These are phyloP conservation scores for Hypoxylon intermedium DNA, from an alignment of 495 filamentous ascomycete species.

Conservation along the genomic window DNA sequence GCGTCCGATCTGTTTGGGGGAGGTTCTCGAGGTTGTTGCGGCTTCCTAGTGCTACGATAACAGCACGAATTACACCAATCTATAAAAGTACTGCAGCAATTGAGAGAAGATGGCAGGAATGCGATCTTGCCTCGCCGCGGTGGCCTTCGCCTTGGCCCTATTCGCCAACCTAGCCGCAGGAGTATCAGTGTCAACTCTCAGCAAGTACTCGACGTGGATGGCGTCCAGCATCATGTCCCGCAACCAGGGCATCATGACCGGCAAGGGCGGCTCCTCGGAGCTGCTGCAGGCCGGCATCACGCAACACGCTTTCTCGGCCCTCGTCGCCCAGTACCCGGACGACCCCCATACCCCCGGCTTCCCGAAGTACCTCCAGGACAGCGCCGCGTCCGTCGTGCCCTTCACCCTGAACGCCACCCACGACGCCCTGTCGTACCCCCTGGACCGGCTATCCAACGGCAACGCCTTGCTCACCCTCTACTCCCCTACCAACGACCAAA, in stretches of 20 bases:
- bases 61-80: constrained; percentile 1
- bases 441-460: constrained; percentile 51
- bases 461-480: constrained; percentile 46
- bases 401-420: constrained; percentile 44
- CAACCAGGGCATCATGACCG: constrained; percentile 49
- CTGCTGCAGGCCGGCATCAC: constrained; percentile 52
- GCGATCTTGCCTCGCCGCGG: constrained; percentile 6
- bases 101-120: constrained; percentile 1
- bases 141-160: constrained; percentile 13
- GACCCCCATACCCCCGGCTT: constrained; percentile 32
- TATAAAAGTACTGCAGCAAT: neutral
- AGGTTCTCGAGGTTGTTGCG: constrained; percentile 3
- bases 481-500: constrained; percentile 35
- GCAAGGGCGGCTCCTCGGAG: constrained; percentile 42
- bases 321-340: constrained; percentile 41
- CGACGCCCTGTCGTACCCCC: constrained; percentile 44
- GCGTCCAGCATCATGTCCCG: constrained; percentile 55
- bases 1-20: neutral
- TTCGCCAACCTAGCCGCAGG: constrained; percentile 15
- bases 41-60: constrained; percentile 1
- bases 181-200: neutral
- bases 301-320: constrained; percentile 46
- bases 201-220: constrained; percentile 51
- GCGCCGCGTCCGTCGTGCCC: constrained; percentile 39
- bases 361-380: constrained; percentile 32